phyloP scores from a whole-genome alignment of 169 alveolate genomes.

The Cryptosporidium canis region DNA sequence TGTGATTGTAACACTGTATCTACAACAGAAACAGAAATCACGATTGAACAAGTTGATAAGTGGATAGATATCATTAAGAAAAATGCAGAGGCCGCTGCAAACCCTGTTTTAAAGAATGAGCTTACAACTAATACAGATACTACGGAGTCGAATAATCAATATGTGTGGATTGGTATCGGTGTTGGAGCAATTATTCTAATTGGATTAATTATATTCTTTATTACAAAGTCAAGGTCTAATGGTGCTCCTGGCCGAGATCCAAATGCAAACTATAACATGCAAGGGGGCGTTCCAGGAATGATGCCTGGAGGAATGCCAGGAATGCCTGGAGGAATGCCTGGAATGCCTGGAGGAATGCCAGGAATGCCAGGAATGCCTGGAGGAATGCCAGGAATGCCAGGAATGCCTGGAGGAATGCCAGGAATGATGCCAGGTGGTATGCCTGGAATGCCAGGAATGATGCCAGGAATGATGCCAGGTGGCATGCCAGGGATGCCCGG shows the following conservation, averaged over 20 bases:
- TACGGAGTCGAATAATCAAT: not conserved
- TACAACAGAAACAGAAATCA: conserved; percentile 18
- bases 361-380: conserved; percentile 59
- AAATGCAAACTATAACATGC: conserved; percentile 24
- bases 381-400: conserved; percentile 14
- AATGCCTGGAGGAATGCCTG: conserved; percentile 22
- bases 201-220: conserved; percentile 24
- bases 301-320: conserved; percentile 66
- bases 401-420: conserved; percentile 51
- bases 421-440: conserved; percentile 17
- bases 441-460: conserved; percentile 19
- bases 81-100: conserved; percentile 51
- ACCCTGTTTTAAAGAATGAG: conserved; percentile 19
- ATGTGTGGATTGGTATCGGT: conserved; percentile 67
- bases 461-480: conserved; percentile 41
- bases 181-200: conserved; percentile 25
- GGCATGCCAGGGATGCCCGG: conserved; percentile 12
- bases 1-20: conserved; percentile 42
- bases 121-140: not conserved
- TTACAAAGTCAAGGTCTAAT: conserved; percentile 24
- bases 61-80: conserved; percentile 30
- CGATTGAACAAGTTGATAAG: conserved; percentile 40
- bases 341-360: conserved; percentile 48
- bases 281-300: conserved; percentile 68
- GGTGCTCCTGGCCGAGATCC: not conserved